phyloP scores from a whole-genome alignment of 768 basidiomycete species.

The Lentinula aciculospora region DNA sequence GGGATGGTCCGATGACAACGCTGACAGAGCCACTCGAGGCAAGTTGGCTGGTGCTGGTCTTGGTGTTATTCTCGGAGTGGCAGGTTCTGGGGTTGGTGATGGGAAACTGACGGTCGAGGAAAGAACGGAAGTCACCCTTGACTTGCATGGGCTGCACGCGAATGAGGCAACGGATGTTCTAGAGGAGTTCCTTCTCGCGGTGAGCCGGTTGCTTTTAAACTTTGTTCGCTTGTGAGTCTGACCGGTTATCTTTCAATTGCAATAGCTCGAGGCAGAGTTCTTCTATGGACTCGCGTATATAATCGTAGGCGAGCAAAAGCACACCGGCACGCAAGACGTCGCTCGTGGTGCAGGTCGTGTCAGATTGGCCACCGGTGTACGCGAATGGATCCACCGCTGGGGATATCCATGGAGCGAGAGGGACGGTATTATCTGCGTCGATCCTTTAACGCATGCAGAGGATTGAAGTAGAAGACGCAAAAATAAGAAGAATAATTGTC shows the following conservation, averaged over 20 bases:
- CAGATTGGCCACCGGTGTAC: constrained; percentile 80
- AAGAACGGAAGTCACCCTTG: constrained; percentile 81
- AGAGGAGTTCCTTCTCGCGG: constrained; percentile 82
- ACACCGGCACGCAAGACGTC: constrained; percentile 86
- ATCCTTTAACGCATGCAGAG: constrained; percentile 68
- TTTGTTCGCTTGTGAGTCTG: not conserved
- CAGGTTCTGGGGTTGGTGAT: constrained; percentile 50
- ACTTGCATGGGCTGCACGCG: constrained; percentile 91
- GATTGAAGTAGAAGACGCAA: constrained; percentile 24
- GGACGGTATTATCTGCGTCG: constrained; percentile 86
- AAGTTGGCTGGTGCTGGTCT: constrained; percentile 74
- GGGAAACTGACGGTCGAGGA: constrained; percentile 71
- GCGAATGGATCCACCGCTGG: constrained; percentile 91
- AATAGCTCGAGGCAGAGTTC: constrained; percentile 81
- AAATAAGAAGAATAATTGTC: not conserved
- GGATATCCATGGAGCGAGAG: constrained; percentile 95
- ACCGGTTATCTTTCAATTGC: not conserved
- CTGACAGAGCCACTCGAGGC: constrained; percentile 72
- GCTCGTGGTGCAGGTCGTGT: constrained; percentile 77
- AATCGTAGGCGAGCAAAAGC: constrained; percentile 94
- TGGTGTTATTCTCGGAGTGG: constrained; percentile 87
- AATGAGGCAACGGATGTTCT: constrained; percentile 90
- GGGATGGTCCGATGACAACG: constrained; percentile 75
- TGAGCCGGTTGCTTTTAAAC: constrained; percentile 35
- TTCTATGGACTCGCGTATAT: constrained; percentile 86